These are phyloP conservation scores for Coemansia furcata DNA, from an alignment of 192 early-diverging fungal genomes.

Conservation along the genomic window DNA sequence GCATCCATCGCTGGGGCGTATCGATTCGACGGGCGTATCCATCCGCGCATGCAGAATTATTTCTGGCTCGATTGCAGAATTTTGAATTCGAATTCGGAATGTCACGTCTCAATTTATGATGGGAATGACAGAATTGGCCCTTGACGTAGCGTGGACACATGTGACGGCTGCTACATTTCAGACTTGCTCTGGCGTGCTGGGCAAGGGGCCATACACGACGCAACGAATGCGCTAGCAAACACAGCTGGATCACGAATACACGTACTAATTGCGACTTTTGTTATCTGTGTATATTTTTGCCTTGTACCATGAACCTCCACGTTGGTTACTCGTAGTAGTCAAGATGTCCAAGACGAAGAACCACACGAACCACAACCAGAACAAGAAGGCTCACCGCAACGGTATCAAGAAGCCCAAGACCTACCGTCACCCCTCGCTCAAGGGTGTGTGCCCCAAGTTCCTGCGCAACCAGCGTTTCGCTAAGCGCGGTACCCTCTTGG, in stretches of 20 bases:
- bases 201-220: background rate
- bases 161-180: background rate
- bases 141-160: background rate
- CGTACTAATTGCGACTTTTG: conserved; percentile 1
- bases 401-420: conserved; percentile 98
- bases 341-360: conserved; percentile 93
- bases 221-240: background rate
- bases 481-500: conserved; percentile 57
- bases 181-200: background rate
- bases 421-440: conserved; percentile 84
- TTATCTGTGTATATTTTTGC: background rate
- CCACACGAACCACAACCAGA: conserved; percentile 99
- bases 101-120: background rate
- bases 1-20: background rate
- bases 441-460: conserved; percentile 94
- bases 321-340: conserved; percentile 20
- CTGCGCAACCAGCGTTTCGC: conserved; percentile 97
- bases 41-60: conserved; percentile 1
- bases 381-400: conserved; percentile 99
- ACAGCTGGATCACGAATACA: background rate
- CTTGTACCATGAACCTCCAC: background rate
- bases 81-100: conserved; percentile 1
- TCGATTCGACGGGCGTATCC: background rate
- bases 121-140: background rate
- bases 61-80: background rate